phyloP scores from a whole-genome alignment of 1,284 basidiomycete genomes.

The Ceratobasidium theobromae region DNA sequence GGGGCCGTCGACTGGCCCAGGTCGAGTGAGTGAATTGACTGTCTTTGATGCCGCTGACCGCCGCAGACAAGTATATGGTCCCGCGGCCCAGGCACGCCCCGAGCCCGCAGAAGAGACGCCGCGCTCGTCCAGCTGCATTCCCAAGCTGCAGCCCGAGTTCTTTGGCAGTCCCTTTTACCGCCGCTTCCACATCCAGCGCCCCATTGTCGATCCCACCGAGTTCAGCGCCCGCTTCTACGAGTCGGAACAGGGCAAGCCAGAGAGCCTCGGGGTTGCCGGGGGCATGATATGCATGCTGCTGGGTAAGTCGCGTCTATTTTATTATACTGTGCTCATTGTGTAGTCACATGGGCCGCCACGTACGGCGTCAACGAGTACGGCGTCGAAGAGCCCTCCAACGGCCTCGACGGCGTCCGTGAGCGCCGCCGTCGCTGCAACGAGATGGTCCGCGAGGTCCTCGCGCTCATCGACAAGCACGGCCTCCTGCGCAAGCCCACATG shows the following conservation, averaged over 20 bases:
- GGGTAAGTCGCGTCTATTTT: conserved; percentile 19
- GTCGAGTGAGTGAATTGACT: conserved; percentile 54
- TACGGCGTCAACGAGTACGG: conserved; percentile 83
- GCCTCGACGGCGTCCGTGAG: conserved; percentile 45
- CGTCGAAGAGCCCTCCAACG: conserved; percentile 44
- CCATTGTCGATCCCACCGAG: conserved; percentile 58
- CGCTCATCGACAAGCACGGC: conserved; percentile 74
- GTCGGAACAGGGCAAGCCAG: conserved; percentile 28
- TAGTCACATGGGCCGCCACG: conserved; percentile 68
- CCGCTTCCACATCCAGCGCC: conserved; percentile 76
- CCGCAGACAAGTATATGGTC: conserved; percentile 35
- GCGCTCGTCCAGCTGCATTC: conserved; percentile 52
- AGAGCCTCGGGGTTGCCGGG: conserved; percentile 26
- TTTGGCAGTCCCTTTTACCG: conserved; percentile 81
- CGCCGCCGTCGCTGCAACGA: conserved; percentile 49
- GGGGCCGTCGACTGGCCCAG: conserved; percentile 81
- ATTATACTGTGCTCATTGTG: not conserved
- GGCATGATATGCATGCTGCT: conserved; percentile 36
- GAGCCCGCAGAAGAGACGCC: conserved; percentile 5
- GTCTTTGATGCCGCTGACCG: not conserved
- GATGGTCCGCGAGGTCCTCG: conserved; percentile 73
- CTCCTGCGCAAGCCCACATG: conserved; percentile 78
- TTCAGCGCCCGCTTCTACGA: conserved; percentile 61
- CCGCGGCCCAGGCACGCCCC: conserved; percentile 38
- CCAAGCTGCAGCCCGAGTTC: conserved; percentile 72